A percentile compares a stretch with the other conserved stretches of the same genome.
These are phyloP conservation scores for Anisodus tanguticus DNA, from an alignment of 257 asterid genomes.

Conservation along the genomic window DNA sequence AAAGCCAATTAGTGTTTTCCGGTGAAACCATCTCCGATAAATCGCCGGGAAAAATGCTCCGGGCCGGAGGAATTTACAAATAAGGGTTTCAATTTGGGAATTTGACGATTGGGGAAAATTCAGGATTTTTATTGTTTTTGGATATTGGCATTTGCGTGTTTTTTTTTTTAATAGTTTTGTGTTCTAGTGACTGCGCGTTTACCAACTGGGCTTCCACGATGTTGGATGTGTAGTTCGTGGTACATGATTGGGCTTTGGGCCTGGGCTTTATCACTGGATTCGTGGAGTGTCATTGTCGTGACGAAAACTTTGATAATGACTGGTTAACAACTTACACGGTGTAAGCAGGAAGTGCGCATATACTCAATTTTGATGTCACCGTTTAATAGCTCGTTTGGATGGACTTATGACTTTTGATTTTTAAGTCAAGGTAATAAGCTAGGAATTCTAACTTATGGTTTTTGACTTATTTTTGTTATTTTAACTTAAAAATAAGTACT, in stretches of 20 bases:
- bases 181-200: neutral
- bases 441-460: too few species aligned
- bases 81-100: neutral
- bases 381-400: neutral
- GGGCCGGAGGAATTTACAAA: neutral
- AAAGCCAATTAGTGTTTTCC: slow-evolving; percentile 87
- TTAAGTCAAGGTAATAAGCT: too few species aligned
- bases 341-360: neutral
- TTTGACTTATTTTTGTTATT: too few species aligned
- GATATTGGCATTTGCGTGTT: neutral
- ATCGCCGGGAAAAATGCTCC: slow-evolving; percentile 32
- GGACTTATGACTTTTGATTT: too few species aligned
- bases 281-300: neutral
- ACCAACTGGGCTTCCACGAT: slow-evolving; percentile 1
- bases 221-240: neutral
- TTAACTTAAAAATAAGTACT: too few species aligned
- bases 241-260: neutral
- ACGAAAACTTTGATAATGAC: slow-evolving; percentile 23
- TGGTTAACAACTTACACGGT: neutral
- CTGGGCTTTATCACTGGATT: neutral
- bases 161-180: neutral
- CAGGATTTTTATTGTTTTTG: neutral
- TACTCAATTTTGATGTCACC: neutral
- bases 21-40: slow-evolving; percentile 79
- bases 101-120: slow-evolving; percentile 27